Conservation (phyloP, 345 rosid species). For the Citropsis articulata region DNA sequence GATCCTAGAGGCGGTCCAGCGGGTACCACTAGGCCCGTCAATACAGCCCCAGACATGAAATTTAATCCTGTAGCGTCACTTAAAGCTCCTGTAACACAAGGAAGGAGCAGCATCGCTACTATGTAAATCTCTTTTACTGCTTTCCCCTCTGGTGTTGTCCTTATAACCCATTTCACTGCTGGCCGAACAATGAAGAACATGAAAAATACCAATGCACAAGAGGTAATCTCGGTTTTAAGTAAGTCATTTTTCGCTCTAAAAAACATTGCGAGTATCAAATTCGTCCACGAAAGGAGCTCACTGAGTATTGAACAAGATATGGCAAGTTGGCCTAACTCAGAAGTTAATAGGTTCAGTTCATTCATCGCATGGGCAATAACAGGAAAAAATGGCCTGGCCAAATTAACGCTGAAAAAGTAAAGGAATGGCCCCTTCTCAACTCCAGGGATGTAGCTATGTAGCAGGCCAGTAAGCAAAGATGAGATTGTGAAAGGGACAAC, state of each 20-base stretch:
- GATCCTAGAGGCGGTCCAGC: constrained; percentile 34
- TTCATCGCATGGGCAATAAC: constrained; percentile 8
- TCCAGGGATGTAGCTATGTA: background rate
- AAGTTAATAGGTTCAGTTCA: constrained; percentile 34
- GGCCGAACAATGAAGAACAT: constrained; percentile 8
- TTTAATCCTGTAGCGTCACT: constrained; percentile 11
- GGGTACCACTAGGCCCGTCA: constrained; percentile 24
- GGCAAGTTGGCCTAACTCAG: constrained; percentile 31
- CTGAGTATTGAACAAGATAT: constrained; percentile 19
- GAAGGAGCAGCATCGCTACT: background rate
- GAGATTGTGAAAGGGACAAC: background rate
- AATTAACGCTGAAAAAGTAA: background rate
- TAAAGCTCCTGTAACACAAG: background rate
- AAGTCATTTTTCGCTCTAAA: no score
- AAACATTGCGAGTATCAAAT: background rate
- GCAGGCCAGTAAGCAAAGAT: background rate
- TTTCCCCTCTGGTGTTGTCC: constrained; percentile 24
- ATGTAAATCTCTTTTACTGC: constrained; percentile 13
- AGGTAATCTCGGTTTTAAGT: background rate
- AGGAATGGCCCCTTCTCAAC: background rate
- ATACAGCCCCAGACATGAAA: constrained; percentile 10
- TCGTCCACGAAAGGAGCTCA: background rate
- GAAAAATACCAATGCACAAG: constrained; percentile 9
- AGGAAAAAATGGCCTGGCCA: constrained; percentile 17
- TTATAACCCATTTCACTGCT: background rate